Evolutionary conservation across 2,329 filamentous ascomycete species (phyloP), one percentile per base, ranked within the genome.

Genomic region (Sporothrix humicola): DNA sequence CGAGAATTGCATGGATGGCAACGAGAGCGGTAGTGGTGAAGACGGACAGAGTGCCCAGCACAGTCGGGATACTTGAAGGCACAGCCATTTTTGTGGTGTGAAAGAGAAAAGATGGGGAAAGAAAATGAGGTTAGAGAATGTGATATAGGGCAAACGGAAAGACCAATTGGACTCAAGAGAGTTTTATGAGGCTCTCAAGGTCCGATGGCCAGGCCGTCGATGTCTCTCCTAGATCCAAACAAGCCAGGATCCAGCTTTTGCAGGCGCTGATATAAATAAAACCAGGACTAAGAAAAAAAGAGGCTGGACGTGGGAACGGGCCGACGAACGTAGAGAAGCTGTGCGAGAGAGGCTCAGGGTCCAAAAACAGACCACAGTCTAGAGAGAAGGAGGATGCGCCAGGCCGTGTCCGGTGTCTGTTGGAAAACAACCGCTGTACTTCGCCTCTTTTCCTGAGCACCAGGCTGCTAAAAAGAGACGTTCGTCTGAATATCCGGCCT

Each of bases 1-100:
- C 83, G 48, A 85, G 79, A 59, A 85, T 78, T 46, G 82, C 79
- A 46, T 85, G 81, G 31, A 86, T 77, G 54, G 80, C 81, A 31
- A 85, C 69, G 13, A 82, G 78, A 15, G 82, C 81, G 4, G 80
- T 76, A 3, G 84, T 85, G 10, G 83, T 80, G 20, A 84, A 77
- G 15, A 81, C 76, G 31, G 84, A 81, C 54, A 81, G 59, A 26
- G 77, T 73, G 72, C 84, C 84, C 73, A 84, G 77, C 72, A 78
- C 79, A 52, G 78, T 78, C n/a, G 81, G 80, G 48, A 85, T 78
- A 44, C 79, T 70, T 37, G 77, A 79, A 73, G 80, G 79, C 50
- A 82, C 76, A 63, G 77, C 76, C 83, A 85, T 85, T 65, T 31
- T 31, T 13, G 42, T 31, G 48, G 58, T 23, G 42, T 12, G 15